Evolutionary conservation across 2,329 filamentous ascomycete species (phyloP).

Genomic region (Hymenoscyphus occultus): DNA sequence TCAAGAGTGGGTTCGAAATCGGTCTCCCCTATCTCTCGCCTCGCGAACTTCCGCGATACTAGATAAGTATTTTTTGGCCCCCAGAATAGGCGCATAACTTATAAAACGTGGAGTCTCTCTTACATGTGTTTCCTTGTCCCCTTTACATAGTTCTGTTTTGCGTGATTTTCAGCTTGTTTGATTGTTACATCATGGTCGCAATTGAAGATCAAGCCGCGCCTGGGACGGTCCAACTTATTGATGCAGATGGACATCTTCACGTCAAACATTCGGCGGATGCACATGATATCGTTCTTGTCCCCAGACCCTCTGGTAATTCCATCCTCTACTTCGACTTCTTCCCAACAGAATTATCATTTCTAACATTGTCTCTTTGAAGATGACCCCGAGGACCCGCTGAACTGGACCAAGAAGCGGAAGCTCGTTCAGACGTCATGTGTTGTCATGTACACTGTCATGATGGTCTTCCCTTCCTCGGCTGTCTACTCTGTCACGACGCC

Average conservation of each 20-base stretch:
- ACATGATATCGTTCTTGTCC: constrained; percentile 33
- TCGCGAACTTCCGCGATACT: not conserved
- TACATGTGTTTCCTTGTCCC: not conserved
- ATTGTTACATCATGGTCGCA: constrained; percentile 17
- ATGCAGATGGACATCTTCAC: constrained; percentile 26
- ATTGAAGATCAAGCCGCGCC: constrained; percentile 26
- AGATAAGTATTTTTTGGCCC: constrained; percentile 3
- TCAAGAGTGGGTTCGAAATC: constrained; percentile 4
- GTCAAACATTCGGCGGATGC: constrained; percentile 26
- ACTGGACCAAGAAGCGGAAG: constrained; percentile 37
- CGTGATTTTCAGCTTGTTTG: not conserved
- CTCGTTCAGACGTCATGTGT: constrained; percentile 31
- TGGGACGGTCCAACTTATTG: constrained; percentile 34
- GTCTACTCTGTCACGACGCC: constrained; percentile 49
- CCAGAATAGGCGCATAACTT: not conserved
- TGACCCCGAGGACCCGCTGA: constrained; percentile 40
- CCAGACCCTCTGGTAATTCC: constrained; percentile 30
- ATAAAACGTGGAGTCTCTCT: not conserved
- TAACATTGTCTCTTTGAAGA: constrained; percentile 15
- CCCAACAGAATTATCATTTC: not conserved
- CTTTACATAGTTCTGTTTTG: not conserved
- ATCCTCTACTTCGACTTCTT: not conserved
- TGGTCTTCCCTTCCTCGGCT: constrained; percentile 45
- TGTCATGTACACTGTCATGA: constrained; percentile 45
- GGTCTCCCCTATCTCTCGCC: constrained; percentile 3